Conservation (phyloP, 176 grass and related monocot species). For the Avena sativa region DNA sequence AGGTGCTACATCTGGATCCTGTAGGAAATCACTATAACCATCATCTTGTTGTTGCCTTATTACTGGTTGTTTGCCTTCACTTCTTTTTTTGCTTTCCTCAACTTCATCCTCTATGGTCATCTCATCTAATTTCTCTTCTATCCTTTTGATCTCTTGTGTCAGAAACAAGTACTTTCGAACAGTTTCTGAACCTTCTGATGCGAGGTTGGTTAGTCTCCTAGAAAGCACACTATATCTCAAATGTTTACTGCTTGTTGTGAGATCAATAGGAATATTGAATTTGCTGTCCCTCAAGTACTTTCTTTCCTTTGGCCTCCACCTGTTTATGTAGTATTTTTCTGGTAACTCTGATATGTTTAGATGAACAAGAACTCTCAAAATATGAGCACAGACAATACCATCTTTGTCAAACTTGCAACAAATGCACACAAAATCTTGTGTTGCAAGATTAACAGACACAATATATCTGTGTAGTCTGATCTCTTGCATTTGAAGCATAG, state of each 20-base stretch:
- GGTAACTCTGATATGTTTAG: too few species aligned
- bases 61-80: not conserved
- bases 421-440: too few species aligned
- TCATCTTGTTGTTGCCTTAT: not conserved
- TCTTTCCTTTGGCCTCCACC: not conserved
- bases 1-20: not conserved
- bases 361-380: too few species aligned
- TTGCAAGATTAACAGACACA: not conserved
- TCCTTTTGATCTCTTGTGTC: not conserved
- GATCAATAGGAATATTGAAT: too few species aligned
- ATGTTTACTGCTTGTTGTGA: too few species aligned
- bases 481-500: accelerated
- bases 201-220: too few species aligned
- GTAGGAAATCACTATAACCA: not conserved
- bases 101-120: not conserved
- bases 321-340: too few species aligned
- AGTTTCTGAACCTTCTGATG: too few species aligned
- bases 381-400: too few species aligned
- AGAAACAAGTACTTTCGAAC: not conserved
- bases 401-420: not conserved
- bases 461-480: not conserved
- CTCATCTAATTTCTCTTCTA: not conserved
- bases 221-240: too few species aligned
- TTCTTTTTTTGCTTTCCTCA: not conserved
- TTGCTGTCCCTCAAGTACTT: not conserved